Percentiles rank a stretch among this genome's conserved stretches.
These are phyloP conservation scores for Pelargonium fulgidum DNA, from an alignment of 441 rosid species.

Conservation along the genomic window DNA sequence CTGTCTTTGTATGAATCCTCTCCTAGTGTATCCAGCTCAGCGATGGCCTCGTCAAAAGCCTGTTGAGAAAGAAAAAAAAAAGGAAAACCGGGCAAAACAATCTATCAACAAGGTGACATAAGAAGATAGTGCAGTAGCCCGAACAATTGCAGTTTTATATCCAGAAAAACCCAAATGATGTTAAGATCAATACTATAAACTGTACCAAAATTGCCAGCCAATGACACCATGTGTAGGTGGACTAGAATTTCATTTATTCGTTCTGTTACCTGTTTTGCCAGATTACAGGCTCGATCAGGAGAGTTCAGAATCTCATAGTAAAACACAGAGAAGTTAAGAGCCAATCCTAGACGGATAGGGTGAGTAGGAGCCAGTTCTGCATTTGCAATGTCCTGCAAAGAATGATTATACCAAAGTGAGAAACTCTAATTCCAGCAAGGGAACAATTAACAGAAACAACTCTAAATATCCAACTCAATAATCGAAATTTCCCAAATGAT, in stretches of 20 bases:
- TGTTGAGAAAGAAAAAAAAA: slow-evolving; percentile 17
- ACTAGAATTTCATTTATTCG: background rate
- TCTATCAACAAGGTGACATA: no score
- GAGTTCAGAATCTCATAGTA: slow-evolving; percentile 72
- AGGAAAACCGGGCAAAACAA: background rate
- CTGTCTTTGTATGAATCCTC: slow-evolving; percentile 78
- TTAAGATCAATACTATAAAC: no score
- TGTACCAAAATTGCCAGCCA: background rate
- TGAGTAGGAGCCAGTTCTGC: slow-evolving; percentile 2
- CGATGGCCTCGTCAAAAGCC: slow-evolving; percentile 44
- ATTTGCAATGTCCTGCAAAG: background rate
- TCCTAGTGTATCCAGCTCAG: slow-evolving; percentile 64
- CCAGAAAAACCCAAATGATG: no score
- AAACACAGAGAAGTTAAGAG: slow-evolving; percentile 67
- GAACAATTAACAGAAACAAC: no score
- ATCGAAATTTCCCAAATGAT: no score
- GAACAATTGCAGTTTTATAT: no score
- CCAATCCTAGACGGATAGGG: slow-evolving; percentile 29
- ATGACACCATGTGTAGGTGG: background rate
- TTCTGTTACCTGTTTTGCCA: slow-evolving; percentile 40
- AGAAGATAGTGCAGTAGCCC: no score
- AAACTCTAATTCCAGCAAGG: no score
- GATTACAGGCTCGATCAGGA: slow-evolving; percentile 52
- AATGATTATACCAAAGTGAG: no score
- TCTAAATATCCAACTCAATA: no score